A percentile compares a stretch with the other conserved stretches of the same genome.
These are phyloP conservation scores for Simmondsia chinensis DNA, from an alignment of 148 eudicot genomes.

Conservation along the genomic window DNA sequence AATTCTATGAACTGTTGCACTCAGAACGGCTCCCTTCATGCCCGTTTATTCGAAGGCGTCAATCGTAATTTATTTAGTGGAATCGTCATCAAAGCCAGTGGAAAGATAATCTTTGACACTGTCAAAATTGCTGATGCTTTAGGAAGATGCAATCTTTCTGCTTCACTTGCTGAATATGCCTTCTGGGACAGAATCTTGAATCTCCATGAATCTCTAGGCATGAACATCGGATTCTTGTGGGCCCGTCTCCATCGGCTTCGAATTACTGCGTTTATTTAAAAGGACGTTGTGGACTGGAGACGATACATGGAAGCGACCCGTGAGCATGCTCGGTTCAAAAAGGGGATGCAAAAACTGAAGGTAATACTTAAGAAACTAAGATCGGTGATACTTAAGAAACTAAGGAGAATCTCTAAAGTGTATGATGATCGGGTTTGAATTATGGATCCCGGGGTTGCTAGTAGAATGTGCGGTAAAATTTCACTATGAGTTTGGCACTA, in stretches of 20 bases:
- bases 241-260: constrained; percentile 22
- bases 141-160: constrained; percentile 29
- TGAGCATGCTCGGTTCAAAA: constrained; percentile 13
- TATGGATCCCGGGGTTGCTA: constrained; percentile 14
- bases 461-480: no score
- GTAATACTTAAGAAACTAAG: constrained; percentile 22
- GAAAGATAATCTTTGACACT: constrained; percentile 9
- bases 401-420: constrained; percentile 22
- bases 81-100: constrained; percentile 21
- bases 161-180: constrained; percentile 24
- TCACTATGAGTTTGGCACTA: no score
- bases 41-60: constrained; percentile 26
- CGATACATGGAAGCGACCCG: constrained; percentile 28
- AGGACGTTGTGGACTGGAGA: constrained; percentile 19
- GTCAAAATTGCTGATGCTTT: constrained; percentile 33
- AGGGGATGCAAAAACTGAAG: constrained; percentile 27
- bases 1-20: constrained; percentile 42
- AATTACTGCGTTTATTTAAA: constrained; percentile 30
- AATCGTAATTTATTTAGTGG: constrained; percentile 35
- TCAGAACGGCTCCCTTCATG: constrained; percentile 41
- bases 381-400: constrained; percentile 22
- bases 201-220: constrained; percentile 37
- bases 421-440: constrained; percentile 15
- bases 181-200: constrained; percentile 40
- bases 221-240: constrained; percentile 40